phyloP scores from a whole-genome alignment of 805 yeast genomes.

The Pichia pseudocactophila region DNA sequence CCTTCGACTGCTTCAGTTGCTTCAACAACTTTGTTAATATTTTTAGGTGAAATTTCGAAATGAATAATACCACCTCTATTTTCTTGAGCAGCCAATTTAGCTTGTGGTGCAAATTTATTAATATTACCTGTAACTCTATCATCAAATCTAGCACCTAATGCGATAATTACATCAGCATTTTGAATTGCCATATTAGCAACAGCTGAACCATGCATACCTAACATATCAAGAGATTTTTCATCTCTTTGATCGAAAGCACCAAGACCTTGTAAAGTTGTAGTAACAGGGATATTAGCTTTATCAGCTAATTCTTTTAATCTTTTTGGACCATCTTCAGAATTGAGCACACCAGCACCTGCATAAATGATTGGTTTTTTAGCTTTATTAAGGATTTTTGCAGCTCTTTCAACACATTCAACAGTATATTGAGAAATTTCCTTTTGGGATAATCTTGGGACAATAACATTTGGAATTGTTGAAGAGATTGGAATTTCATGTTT shows the following conservation, averaged over 20 bases:
- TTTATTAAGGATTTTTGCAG: constrained; percentile 68
- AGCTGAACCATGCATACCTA: constrained; percentile 97
- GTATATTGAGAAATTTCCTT: constrained; percentile 68
- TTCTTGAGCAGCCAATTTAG: constrained; percentile 80
- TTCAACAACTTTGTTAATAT: constrained; percentile 93
- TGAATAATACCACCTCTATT: constrained; percentile 93
- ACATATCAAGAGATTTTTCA: constrained; percentile 85
- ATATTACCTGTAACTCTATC: constrained; percentile 93
- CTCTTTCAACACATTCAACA: constrained; percentile 58
- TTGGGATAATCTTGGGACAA: constrained; percentile 62
- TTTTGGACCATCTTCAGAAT: constrained; percentile 70
- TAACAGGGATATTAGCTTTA: constrained; percentile 88
- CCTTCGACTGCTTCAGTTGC: constrained; percentile 97
- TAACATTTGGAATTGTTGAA: constrained; percentile 65
- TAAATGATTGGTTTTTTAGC: constrained; percentile 86
- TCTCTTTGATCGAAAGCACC: constrained; percentile 93
- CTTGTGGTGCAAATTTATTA: constrained; percentile 86
- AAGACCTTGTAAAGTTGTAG: constrained; percentile 88
- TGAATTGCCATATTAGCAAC: constrained; percentile 94
- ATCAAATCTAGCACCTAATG: constrained; percentile 95
- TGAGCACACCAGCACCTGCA: constrained; percentile 86
- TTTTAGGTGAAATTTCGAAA: constrained; percentile 93
- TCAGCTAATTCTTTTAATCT: constrained; percentile 78
- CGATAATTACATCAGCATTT: constrained; percentile 85
- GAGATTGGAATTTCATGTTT: constrained; percentile 77